Evolutionary conservation across 352 stramenopile genomes (phyloP), one percentile per base, ranked within the genome.

Genomic region (Phytopythium delawarense): DNA sequence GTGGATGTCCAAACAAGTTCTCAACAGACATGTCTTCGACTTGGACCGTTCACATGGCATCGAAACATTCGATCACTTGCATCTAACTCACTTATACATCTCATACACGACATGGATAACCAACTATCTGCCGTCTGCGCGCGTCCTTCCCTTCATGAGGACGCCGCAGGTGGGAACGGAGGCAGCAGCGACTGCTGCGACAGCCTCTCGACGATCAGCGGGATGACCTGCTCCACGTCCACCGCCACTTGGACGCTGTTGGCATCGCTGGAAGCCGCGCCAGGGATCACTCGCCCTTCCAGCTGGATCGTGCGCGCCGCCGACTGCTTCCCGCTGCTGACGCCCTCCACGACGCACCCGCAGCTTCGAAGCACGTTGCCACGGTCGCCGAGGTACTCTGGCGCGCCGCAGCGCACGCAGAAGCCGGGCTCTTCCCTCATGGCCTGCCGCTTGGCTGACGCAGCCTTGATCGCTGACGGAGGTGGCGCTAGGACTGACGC

Each of bases 301-400:
- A 62, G 63, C 30, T 64, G 52, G 25, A 63, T 51, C 6, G 37
- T 59, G 1, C 40, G 54, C 2, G 16, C 11, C 20, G 57, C 37
- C 65, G 45, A 15, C 13, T 16, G 46, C 30, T 57, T 57, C 18
- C 18, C 13, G 52, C 13, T 46, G 34, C 4, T 37, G 23, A 11
- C 48, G 16, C 7, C 25, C 4, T 37, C 32, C 3, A 21, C 35
- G 30, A 63, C 66, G 46, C 80, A 89, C 44, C 69, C 69, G 57
- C 80, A 89, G 34, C 76, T 79, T 15, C 67, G 56, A 48, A 80
- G 72, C 35, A 84, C 67, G 18, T 64, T 55, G 7, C 78, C 78
- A 37, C 79, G 68, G 30, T 80, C 72, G 4, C 75, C 52, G 46
- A 76, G 75, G 51, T 81, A 75, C 58, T 83, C 73, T 6, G 62